phyloP scores from a whole-genome alignment of 2,329 filamentous ascomycete genomes.

The Exserohilum rostratum region DNA sequence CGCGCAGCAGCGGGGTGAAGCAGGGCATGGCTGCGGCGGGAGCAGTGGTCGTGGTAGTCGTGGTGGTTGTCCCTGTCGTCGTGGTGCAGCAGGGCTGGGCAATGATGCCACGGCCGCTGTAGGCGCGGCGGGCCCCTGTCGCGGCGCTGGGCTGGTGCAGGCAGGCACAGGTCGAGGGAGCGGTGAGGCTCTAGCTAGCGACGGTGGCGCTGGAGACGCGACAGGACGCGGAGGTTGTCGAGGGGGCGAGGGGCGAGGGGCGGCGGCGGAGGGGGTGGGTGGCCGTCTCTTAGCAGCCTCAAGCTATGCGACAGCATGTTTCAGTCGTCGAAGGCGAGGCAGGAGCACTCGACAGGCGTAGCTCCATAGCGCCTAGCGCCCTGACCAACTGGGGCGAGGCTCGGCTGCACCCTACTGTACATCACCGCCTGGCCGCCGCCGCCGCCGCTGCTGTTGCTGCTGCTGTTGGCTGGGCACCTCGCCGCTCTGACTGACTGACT shows the following conservation, averaged over 20 bases:
- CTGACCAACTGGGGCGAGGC: conserved; percentile 8
- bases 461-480: conserved; percentile 2
- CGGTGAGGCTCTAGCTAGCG: conserved; percentile 9
- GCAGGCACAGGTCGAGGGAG: conserved; percentile 6
- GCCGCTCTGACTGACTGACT: conserved; percentile 10
- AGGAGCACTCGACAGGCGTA: conserved; percentile 3
- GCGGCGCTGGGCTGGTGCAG: not conserved
- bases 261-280: too few relatives aligned
- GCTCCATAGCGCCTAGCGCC: conserved; percentile 7
- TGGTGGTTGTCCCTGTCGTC: not conserved
- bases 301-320: conserved; percentile 5
- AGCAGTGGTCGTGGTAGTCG: not conserved
- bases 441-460: not conserved
- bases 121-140: conserved; percentile 1
- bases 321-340: conserved; percentile 5
- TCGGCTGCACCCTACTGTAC: conserved; percentile 16
- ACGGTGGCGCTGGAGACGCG: not conserved
- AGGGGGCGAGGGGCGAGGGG: not conserved
- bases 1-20: conserved; percentile 41
- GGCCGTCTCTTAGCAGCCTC: conserved; percentile 1
- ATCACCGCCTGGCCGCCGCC: conserved; percentile 13
- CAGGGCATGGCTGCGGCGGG: conserved; percentile 35
- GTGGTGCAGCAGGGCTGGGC: conserved; percentile 2
- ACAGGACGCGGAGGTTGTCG: not conserved
- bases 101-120: conserved; percentile 9